Evolutionary conservation across 2,329 filamentous ascomycete species (phyloP).

Genomic region (Epichloe coenophiala): DNA sequence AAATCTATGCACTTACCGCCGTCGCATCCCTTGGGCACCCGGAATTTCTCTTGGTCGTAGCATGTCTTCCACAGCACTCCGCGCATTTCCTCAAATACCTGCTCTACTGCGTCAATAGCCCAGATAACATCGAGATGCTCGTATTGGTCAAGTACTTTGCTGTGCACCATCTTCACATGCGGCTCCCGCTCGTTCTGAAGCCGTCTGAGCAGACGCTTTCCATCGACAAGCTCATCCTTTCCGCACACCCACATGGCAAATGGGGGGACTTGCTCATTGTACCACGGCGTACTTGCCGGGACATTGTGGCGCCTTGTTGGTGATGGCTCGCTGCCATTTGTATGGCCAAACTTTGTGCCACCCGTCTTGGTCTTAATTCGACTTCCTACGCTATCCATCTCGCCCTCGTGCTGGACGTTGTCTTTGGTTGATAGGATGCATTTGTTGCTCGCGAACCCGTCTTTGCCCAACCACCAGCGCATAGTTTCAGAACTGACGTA

Average conservation of each 20-base stretch:
- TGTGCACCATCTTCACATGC: constrained; percentile 65
- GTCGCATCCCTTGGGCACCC: constrained; percentile 52
- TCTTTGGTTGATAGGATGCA: constrained; percentile 76
- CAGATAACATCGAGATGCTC: constrained; percentile 93
- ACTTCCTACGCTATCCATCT: constrained; percentile 35
- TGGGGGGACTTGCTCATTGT: constrained; percentile 60
- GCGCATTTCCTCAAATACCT: constrained; percentile 68
- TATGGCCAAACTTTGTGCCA: no score
- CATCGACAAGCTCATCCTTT: constrained; percentile 74
- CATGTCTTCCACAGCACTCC: constrained; percentile 77
- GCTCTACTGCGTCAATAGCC: constrained; percentile 77
- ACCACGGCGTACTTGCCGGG: constrained; percentile 56
- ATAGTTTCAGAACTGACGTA: constrained; percentile 84
- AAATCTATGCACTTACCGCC: constrained; percentile 5
- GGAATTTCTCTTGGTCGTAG: constrained; percentile 39
- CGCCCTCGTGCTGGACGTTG: constrained; percentile 48
- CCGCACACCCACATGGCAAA: constrained; percentile 84
- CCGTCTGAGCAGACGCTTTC: constrained; percentile 55
- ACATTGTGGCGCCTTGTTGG: constrained; percentile 11
- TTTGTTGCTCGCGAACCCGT: constrained; percentile 67
- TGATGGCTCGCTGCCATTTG: background rate
- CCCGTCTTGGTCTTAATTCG: no score
- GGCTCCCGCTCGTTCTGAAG: constrained; percentile 71
- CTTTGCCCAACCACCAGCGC: constrained; percentile 87
- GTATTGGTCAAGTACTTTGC: constrained; percentile 72